phyloP scores from a whole-genome alignment of 306 rosid genomes.

The Herpetospermum pedunculosum region DNA sequence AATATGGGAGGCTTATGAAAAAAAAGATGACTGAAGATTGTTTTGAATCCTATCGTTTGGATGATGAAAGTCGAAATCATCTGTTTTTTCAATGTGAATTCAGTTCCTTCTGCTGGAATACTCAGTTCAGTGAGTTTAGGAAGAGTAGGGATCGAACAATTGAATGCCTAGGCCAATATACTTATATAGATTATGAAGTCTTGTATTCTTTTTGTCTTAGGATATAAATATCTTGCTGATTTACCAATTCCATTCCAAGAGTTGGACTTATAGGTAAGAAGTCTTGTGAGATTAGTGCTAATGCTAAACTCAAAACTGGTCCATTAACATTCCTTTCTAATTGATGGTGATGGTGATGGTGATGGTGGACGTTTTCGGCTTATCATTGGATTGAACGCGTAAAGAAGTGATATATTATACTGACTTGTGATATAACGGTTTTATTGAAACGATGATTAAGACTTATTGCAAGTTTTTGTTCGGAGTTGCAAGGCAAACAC shows the following conservation, averaged over 20 bases:
- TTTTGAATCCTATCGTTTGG: background rate
- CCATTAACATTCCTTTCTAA: background rate
- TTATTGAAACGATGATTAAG: background rate
- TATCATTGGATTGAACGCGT: background rate
- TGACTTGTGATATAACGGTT: background rate
- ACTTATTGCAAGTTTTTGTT: background rate
- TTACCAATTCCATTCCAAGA: background rate
- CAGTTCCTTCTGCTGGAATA: background rate
- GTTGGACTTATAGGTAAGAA: background rate
- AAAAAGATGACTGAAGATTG: background rate
- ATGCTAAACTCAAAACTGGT: background rate
- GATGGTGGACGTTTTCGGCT: background rate
- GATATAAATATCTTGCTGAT: background rate
- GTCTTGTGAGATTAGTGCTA: background rate
- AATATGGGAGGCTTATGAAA: background rate
- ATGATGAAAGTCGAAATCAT: background rate
- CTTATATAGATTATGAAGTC: background rate
- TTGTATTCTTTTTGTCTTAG: background rate
- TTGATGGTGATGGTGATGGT: background rate
- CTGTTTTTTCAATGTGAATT: background rate
- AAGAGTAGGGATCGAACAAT: background rate
- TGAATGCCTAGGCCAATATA: background rate
- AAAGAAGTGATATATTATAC: background rate
- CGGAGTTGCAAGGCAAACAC: background rate
- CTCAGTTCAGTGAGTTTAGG: too few species aligned